These are phyloP conservation scores for Ceriops tagal DNA, from an alignment of 345 rosid genomes.

Conservation along the genomic window DNA sequence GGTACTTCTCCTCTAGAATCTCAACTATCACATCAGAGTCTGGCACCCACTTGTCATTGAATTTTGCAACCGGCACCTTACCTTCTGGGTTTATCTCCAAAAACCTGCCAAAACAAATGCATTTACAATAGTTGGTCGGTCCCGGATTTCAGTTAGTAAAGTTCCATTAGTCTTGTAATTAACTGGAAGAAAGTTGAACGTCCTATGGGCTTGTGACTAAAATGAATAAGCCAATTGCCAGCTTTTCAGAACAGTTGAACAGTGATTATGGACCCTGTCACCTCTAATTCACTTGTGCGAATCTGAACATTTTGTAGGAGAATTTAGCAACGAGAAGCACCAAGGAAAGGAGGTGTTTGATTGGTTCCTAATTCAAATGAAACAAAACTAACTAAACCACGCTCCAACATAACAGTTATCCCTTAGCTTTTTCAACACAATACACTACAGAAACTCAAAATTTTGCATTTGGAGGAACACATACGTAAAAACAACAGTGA, in stretches of 20 bases:
- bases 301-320: too few species aligned
- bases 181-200: too few species aligned
- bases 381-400: too few species aligned
- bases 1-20: constrained; percentile 75
- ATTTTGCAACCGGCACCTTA: constrained; percentile 72
- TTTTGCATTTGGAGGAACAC: not conserved
- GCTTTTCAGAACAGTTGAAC: too few species aligned
- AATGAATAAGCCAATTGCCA: too few species aligned
- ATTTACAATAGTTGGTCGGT: not conserved
- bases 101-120: constrained; percentile 45
- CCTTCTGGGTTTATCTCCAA: constrained; percentile 74
- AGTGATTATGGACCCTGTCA: too few species aligned
- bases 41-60: constrained; percentile 76
- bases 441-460: not conserved
- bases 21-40: constrained; percentile 85
- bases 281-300: too few species aligned
- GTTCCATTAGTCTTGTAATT: too few species aligned
- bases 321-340: not conserved
- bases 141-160: too few species aligned
- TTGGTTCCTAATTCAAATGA: not conserved
- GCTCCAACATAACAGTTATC: not conserved
- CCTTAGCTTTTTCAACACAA: not conserved
- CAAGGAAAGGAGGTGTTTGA: not conserved
- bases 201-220: too few species aligned
- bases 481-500: not conserved